Base-by-base conservation (phyloP, 1,284 basidiomycete species). In the Bondarzewia mesenterica region DNA sequence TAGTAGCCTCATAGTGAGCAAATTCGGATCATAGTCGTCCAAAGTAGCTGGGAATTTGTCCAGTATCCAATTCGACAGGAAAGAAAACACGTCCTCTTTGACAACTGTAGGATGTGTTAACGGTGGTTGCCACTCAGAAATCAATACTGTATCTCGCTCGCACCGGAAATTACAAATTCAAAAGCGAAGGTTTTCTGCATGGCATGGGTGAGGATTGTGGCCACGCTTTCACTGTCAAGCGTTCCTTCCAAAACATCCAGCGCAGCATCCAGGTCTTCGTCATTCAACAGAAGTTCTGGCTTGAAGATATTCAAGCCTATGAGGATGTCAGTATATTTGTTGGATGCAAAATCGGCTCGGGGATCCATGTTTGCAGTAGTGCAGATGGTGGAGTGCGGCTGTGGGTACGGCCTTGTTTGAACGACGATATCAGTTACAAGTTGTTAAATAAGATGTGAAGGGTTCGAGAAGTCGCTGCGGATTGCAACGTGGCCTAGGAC, bases 91-190 rank as follows among this genome's bases (percentile, higher is more conserved):
- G 5, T 22, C 36, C 1, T 35, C 6, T 2, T 16, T 7, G 46
- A 54, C 7, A 12, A 52, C 53, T 54, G 43, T 26, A 37, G n/a
- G n/a, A n/a, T n/a, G n/a, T n/a, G n/a, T n/a, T n/a, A n/a, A n/a
- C n/a, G n/a, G n/a, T n/a, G n/a, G n/a, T n/a, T n/a, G n/a, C n/a
- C n/a, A n/a, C n/a, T n/a, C 35, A 37, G 21, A 25, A 27, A 1
- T 10, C 43, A 26, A 50, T 35, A 5, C 5, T 10, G 18, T 20
- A 7, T 7, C 1, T 16, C 12, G 7, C n/a, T 7, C 48, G 23
- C 26, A 54, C 53, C 41, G 4, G 52, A 50, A 15, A 54, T 7
- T 2, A 54, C 50, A 26, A 47, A 54, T 20, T 54, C 48, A 8
- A 53, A 37, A 3, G 23, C 37, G 29, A 47, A 32, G 7, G 48